Conservation (phyloP, 2,329 filamentous ascomycete genomes). For the Fragosphaeria purpurea region DNA sequence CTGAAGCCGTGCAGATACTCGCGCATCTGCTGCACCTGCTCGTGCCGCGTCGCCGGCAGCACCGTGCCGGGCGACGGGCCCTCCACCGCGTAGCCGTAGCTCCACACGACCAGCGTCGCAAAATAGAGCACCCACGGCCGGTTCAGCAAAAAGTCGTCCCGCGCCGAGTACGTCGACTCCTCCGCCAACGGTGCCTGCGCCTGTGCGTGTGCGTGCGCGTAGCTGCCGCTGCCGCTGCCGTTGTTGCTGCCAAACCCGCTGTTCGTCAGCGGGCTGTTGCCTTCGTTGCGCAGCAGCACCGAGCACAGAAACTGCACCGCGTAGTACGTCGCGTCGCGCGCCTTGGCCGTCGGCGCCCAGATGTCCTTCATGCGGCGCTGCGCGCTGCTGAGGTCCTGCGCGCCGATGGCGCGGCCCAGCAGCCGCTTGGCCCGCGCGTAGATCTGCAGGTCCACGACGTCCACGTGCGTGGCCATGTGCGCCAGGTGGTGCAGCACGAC, state of each 20-base stretch:
- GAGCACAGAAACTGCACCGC: conserved; percentile 79
- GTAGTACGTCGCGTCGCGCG: conserved; percentile 85
- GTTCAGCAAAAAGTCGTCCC: conserved; percentile 83
- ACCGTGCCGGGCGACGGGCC: conserved; percentile 53
- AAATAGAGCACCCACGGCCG: conserved; percentile 95
- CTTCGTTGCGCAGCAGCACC: conserved; percentile 59
- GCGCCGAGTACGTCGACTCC: conserved; percentile 55
- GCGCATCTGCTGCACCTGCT: conserved; percentile 69
- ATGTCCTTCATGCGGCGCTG: conserved; percentile 74
- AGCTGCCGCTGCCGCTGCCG: conserved; percentile 19
- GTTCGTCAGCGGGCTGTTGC: conserved; percentile 26
- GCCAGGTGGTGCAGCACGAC: conserved; percentile 88
- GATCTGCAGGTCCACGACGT: conserved; percentile 95
- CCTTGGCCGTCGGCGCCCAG: conserved; percentile 83
- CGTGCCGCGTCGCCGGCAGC: conserved; percentile 47
- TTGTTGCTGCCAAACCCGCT: conserved; percentile 19
- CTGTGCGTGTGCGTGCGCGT: background rate
- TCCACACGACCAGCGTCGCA: conserved; percentile 86
- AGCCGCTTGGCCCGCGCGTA: conserved; percentile 81
- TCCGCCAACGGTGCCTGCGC: background rate
- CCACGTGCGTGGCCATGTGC: conserved; percentile 96
- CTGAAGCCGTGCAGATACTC: conserved; percentile 65
- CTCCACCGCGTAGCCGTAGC: conserved; percentile 84
- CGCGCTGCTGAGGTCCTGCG: conserved; percentile 69
- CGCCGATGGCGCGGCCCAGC: conserved; percentile 74